These are phyloP conservation scores for Lunularia cruciata DNA, from an alignment of 225 moss, liverwort and hornwort genomes.

Conservation along the genomic window DNA sequence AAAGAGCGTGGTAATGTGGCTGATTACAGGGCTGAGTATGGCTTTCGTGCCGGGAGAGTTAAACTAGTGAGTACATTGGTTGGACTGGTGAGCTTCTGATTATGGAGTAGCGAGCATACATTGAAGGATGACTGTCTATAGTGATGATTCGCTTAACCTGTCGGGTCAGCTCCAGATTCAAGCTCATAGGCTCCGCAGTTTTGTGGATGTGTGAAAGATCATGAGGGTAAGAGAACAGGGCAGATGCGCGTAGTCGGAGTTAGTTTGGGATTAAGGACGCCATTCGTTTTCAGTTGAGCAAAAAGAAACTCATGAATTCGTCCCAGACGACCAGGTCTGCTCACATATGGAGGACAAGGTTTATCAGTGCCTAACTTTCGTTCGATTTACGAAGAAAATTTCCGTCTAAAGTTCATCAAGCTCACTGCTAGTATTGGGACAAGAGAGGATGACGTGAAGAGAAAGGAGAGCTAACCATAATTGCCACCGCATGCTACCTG, in stretches of 20 bases:
- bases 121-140: neutral
- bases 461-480: neutral
- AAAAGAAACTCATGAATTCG: conserved; percentile 12
- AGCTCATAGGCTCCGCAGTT: neutral
- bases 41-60: neutral
- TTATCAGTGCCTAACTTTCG: conserved; percentile 4
- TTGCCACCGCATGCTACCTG: neutral
- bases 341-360: conserved; percentile 15
- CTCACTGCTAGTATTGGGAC: conserved; percentile 6
- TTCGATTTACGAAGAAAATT: conserved; percentile 7
- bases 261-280: neutral
- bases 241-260: neutral
- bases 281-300: neutral
- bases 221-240: neutral
- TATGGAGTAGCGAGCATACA: neutral
- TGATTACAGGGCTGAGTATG: conserved; percentile 6
- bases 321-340: conserved; percentile 21
- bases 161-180: too few species aligned
- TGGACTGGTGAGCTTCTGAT: neutral
- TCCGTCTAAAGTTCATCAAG: neutral
- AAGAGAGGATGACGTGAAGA: neutral
- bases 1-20: conserved; percentile 8
- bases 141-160: too few species aligned
- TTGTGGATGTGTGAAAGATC: neutral
- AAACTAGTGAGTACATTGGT: neutral